These are phyloP conservation scores for Rauvolfia tetraphylla DNA, from an alignment of 257 asterid genomes.

Conservation along the genomic window DNA sequence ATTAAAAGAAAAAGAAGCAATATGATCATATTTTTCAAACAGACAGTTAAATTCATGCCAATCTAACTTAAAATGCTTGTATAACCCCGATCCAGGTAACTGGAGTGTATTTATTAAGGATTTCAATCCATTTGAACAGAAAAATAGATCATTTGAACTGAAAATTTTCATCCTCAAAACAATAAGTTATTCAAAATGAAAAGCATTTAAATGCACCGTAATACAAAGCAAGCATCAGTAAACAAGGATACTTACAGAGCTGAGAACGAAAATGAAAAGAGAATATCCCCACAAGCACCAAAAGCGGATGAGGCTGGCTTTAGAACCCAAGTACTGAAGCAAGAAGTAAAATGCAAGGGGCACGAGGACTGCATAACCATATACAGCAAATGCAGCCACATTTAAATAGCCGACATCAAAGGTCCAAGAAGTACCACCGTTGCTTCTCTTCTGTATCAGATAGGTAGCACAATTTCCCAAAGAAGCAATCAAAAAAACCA, in stretches of 20 bases:
- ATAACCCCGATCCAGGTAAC: not conserved
- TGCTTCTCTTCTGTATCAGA: slow-evolving; percentile 58
- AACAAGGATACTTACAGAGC: slow-evolving; percentile 58
- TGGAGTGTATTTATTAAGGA: not conserved
- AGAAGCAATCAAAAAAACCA: slow-evolving; percentile 74
- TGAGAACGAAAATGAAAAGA: slow-evolving; percentile 71
- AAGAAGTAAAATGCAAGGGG: slow-evolving; percentile 88
- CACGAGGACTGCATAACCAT: slow-evolving; percentile 82
- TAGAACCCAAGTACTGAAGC: slow-evolving; percentile 79
- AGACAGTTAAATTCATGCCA: not conserved
- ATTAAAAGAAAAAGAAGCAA: not conserved
- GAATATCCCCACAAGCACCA: slow-evolving; percentile 99
- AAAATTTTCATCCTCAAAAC: no score
- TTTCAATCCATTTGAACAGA: no score
- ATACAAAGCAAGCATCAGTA: not conserved
- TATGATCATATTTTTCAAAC: not conserved
- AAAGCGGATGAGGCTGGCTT: slow-evolving; percentile 79
- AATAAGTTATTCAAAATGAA: no score
- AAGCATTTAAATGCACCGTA: not conserved
- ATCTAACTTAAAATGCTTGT: not conserved
- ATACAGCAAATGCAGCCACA: slow-evolving; percentile 72
- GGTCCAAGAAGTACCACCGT: slow-evolving; percentile 47
- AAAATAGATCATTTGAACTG: not conserved
- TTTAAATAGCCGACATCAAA: slow-evolving; percentile 82
- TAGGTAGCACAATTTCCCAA: slow-evolving; percentile 89